Percentiles rank a stretch among this genome's conserved stretches.
phyloP scores from a whole-genome alignment of 2,329 filamentous ascomycete species.

The Trichoderma afroharzianum region DNA sequence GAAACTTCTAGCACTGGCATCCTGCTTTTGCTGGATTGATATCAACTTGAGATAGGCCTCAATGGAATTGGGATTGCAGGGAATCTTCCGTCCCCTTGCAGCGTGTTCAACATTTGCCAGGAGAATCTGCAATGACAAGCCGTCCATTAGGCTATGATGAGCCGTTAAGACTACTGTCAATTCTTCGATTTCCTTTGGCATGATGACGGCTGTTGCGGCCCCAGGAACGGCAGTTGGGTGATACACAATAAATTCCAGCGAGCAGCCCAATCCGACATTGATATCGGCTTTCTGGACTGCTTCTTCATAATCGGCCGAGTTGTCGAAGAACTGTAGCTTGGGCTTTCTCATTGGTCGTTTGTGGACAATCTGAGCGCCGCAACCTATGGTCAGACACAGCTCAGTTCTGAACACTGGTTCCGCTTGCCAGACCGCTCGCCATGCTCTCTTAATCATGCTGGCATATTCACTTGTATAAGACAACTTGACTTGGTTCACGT shows the following conservation, averaged over 20 bases:
- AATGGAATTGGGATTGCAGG: background rate
- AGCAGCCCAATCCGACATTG: background rate
- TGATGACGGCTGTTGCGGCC: background rate
- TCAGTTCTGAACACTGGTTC: slow-evolving; percentile 11
- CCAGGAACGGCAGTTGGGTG: background rate
- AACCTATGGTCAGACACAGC: background rate
- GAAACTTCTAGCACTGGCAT: background rate
- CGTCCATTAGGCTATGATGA: slow-evolving; percentile 15
- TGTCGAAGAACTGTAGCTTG: background rate
- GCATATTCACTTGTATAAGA: background rate
- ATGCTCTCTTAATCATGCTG: slow-evolving; percentile 6
- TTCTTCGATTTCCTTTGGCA: background rate
- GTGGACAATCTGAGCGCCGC: slow-evolving; percentile 9
- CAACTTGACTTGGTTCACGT: slow-evolving; percentile 10
- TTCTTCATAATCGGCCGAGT: background rate
- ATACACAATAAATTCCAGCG: background rate
- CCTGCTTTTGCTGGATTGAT: background rate
- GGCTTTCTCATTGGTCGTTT: background rate
- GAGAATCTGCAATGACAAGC: slow-evolving; percentile 2
- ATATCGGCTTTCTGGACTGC: background rate
- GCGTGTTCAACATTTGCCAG: background rate
- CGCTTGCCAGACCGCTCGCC: slow-evolving; percentile 10
- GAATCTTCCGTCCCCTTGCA: background rate
- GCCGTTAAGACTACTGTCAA: slow-evolving; percentile 4
- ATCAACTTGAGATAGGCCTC: background rate